A percentile compares a stretch with the other conserved stretches of the same genome.
Evolutionary conservation across 768 basidiomycete genomes (phyloP).

Genomic region (Multifurca ochricompacta): DNA sequence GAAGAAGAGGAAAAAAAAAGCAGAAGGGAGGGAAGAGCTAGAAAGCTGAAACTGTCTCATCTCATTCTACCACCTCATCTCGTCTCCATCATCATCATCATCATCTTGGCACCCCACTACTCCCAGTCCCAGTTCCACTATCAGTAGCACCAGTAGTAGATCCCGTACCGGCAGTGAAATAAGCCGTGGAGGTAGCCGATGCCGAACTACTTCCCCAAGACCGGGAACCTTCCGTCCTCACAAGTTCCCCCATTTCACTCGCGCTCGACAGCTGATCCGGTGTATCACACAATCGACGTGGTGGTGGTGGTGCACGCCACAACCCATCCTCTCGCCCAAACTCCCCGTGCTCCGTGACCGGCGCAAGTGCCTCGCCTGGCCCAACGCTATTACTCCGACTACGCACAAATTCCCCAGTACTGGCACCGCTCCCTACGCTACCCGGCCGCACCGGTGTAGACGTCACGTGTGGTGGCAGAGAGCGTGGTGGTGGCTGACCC

Average conservation of each 20-base stretch:
- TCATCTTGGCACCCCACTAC: background rate
- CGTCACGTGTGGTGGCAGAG: background rate
- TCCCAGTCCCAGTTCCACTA: background rate
- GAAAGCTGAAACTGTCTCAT: no score
- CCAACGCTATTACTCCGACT: constrained; percentile 17
- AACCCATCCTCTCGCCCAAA: background rate
- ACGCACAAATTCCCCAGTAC: background rate
- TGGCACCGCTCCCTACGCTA: background rate
- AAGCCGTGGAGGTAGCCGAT: background rate
- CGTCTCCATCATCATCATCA: no score
- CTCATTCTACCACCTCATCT: background rate
- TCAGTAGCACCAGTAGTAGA: background rate
- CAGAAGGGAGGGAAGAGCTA: no score
- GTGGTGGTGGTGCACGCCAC: background rate
- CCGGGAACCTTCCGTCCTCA: background rate
- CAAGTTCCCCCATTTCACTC: constrained; percentile 10
- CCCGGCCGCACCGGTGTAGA: background rate
- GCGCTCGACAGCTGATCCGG: background rate
- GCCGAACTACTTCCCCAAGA: constrained; percentile 6
- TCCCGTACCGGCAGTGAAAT: background rate
- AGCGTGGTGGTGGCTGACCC: constrained; percentile 1
- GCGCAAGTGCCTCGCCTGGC: constrained; percentile 11
- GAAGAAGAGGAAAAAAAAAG: no score
- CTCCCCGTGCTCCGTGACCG: constrained; percentile 19
- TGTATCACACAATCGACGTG: background rate